phyloP scores from a whole-genome alignment of 2,329 filamentous ascomycete genomes.

The Fusarium vanettenii region DNA sequence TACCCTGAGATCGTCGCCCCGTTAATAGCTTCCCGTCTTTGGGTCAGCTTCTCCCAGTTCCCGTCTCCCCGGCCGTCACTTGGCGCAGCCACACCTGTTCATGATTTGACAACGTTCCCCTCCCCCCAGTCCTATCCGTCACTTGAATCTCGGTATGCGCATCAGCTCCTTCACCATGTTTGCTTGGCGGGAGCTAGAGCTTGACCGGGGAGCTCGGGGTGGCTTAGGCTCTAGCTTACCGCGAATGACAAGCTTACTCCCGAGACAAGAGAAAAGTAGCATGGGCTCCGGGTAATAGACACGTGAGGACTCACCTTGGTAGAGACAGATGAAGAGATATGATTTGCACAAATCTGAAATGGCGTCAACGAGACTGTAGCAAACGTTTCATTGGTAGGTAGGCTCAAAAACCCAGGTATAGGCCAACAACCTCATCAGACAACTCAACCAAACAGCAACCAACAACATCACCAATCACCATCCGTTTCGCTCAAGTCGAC shows the following conservation, averaged over 20 bases:
- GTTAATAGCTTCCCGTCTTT: background rate
- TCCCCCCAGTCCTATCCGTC: background rate
- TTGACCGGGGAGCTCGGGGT: background rate
- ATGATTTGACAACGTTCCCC: slow-evolving; percentile 11
- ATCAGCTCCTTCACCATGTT: background rate
- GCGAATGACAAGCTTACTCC: background rate
- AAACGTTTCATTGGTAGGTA: slow-evolving; percentile 1
- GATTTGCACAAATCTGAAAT: background rate
- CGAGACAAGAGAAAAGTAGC: background rate
- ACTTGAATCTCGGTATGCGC: background rate
- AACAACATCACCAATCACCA: slow-evolving; percentile 6
- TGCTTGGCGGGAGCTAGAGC: background rate
- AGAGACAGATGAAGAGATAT: background rate
- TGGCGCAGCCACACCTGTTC: slow-evolving; percentile 9
- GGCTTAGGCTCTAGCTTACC: background rate
- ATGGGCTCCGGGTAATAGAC: background rate
- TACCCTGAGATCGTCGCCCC: background rate
- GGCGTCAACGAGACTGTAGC: background rate
- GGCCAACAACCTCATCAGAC: slow-evolving; percentile 3
- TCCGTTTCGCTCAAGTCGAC: background rate
- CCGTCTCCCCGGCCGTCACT: background rate
- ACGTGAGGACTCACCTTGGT: background rate
- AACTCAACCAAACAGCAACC: slow-evolving; percentile 4
- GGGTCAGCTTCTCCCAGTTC: background rate
- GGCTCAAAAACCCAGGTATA: slow-evolving; percentile 7